These are phyloP conservation scores for Candida easanensis DNA, from an alignment of 805 yeast genomes.

Conservation along the genomic window DNA sequence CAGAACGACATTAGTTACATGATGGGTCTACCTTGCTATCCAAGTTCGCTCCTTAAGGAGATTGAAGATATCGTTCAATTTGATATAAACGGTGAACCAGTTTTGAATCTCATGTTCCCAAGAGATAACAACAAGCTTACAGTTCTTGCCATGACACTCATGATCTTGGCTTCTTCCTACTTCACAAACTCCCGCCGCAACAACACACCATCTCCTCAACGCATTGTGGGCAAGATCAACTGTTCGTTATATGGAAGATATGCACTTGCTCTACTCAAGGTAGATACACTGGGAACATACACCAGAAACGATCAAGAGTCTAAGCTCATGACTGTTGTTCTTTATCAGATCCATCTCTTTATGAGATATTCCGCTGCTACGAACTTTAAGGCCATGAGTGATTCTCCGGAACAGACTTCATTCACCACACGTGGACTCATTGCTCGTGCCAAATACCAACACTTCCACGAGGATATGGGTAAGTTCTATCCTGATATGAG, in stretches of 20 bases:
- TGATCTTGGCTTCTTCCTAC: not conserved
- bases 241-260: not conserved
- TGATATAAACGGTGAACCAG: not conserved
- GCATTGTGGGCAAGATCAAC: not conserved
- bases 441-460: conserved; percentile 1
- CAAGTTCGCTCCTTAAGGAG: not conserved
- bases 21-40: not conserved
- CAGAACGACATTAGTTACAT: not conserved
- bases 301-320: not conserved
- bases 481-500: not conserved
- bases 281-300: not conserved
- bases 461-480: conserved; percentile 2
- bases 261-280: not conserved
- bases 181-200: not conserved
- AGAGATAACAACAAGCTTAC: not conserved
- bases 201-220: not conserved
- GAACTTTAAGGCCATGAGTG: not conserved
- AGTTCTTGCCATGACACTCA: not conserved
- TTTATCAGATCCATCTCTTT: not conserved
- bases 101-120: not conserved
- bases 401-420: not conserved
- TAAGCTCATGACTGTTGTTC: not conserved
- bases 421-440: conserved; percentile 1
- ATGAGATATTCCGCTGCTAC: not conserved
- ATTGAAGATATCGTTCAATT: conserved; percentile 1